Base-by-base conservation (phyloP, 1,284 basidiomycete genomes). In the Heliocybe sulcata region DNA sequence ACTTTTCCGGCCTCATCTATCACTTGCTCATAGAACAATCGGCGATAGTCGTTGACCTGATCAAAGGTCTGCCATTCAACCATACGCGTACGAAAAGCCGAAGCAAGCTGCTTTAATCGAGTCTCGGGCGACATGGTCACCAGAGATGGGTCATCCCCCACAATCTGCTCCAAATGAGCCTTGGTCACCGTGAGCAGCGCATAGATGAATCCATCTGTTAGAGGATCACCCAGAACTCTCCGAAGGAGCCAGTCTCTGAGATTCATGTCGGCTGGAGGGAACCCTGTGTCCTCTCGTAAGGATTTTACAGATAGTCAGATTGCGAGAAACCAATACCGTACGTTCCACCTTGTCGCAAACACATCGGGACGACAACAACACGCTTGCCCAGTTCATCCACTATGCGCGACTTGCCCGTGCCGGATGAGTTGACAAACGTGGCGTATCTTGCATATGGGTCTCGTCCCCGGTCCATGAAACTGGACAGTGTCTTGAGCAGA, bases 391-490 rank as follows among this genome's bases (percentile, higher is more conserved):
- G 35, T 53, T 69, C 65, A 42, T 68, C 65, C 4, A 68, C 52
- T 9, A 59, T 42, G 12, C 68, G 59, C 0, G 67, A 68, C 56
- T 69, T 69, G 8, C 67, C 67, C 53, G 59, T 69, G 6, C 67
- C 67, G 12, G 66, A 68, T 1, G 64, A 65, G 45, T 69, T 66
- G 20, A 67, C 56, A 26, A 68, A 58, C n/a, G 60, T 9, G 26
- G 31, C 10, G 27, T 19, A 45, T 22, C 54, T 35, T n/a, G 35
- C 51, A 19, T 47, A 47, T 9, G 45, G 9, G 19, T 47, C 33
- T 9, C 33, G 33, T 16, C 33, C 33, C 33, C 9, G 33, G 33
- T 35, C 33, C 9, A 35, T 9, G 33, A 35, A 35, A 16, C 33
- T 35, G 33, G 33, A 35, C 9, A 35, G 33, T 16, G 33, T 35